phyloP scores from a whole-genome alignment of 1,139 yeast genomes.

The Hemisphaericaspora xylofermentans region DNA sequence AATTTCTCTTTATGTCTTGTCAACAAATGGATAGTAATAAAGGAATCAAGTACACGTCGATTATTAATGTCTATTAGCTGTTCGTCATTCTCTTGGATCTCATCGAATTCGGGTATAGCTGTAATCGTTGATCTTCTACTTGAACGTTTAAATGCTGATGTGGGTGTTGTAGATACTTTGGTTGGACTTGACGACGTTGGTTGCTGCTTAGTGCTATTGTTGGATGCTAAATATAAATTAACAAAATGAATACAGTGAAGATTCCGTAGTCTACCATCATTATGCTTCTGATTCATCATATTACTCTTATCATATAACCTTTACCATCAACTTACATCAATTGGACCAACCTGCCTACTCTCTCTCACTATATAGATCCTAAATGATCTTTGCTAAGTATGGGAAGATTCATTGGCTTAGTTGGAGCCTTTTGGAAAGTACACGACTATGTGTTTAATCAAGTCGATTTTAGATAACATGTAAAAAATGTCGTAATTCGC shows the following conservation, averaged over 20 bases:
- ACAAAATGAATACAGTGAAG: slow-evolving; percentile 6
- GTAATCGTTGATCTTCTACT: slow-evolving; percentile 6
- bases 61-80: slow-evolving; percentile 13
- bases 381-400: no score
- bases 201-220: no score
- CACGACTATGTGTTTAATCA: no score
- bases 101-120: slow-evolving; percentile 7
- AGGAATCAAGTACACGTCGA: slow-evolving; percentile 25
- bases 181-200: slow-evolving; percentile 1
- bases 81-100: slow-evolving; percentile 3
- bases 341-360: not conserved
- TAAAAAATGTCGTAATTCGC: no score
- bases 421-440: no score
- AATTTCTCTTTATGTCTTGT: slow-evolving; percentile 11
- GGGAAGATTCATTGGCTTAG: no score
- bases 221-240: slow-evolving; percentile 6
- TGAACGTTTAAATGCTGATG: slow-evolving; percentile 2
- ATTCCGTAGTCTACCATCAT: slow-evolving; percentile 6
- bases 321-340: not conserved
- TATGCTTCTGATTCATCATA: not conserved
- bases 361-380: no score
- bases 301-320: not conserved
- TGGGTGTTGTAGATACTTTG: slow-evolving; percentile 9
- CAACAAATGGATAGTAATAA: slow-evolving; percentile 26
- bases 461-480: no score